Conservation (phyloP, 768 basidiomycete genomes). For the Russula abietina region DNA sequence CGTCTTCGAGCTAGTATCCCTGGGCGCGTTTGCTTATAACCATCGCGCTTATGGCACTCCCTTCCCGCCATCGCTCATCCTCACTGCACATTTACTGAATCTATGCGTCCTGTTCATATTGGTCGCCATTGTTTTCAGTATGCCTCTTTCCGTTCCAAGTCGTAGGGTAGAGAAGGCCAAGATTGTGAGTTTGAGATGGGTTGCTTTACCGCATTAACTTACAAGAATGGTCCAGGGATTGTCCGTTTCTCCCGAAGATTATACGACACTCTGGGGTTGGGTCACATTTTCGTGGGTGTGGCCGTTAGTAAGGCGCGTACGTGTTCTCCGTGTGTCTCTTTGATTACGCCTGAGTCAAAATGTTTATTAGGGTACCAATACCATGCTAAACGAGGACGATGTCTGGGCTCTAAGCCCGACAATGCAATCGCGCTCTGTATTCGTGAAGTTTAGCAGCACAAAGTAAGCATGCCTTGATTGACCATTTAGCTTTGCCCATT, state of each 20-base stretch:
- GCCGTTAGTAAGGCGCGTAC: conserved; percentile 50
- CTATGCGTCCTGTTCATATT: conserved; percentile 40
- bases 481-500: neutral
- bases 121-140: conserved; percentile 45
- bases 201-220: neutral
- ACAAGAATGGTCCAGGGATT: conserved; percentile 38
- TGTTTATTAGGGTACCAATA: conserved; percentile 34
- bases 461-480: conserved; percentile 14
- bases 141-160: conserved; percentile 67
- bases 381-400: conserved; percentile 62
- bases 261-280: conserved; percentile 67
- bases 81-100: conserved; percentile 36
- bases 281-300: conserved; percentile 66
- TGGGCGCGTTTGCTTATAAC: conserved; percentile 53
- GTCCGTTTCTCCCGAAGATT: conserved; percentile 67
- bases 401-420: conserved; percentile 69
- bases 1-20: conserved; percentile 39
- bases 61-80: conserved; percentile 33
- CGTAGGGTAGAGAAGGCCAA: conserved; percentile 43
- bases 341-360: neutral
- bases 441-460: conserved; percentile 39
- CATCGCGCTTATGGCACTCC: conserved; percentile 39
- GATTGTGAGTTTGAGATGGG: conserved; percentile 45
- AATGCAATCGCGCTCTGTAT: conserved; percentile 59
- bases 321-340: conserved; percentile 17